Evolutionary conservation across 192 early-diverging fungal species (phyloP).

Genomic region (Radiomyces spectabilis): DNA sequence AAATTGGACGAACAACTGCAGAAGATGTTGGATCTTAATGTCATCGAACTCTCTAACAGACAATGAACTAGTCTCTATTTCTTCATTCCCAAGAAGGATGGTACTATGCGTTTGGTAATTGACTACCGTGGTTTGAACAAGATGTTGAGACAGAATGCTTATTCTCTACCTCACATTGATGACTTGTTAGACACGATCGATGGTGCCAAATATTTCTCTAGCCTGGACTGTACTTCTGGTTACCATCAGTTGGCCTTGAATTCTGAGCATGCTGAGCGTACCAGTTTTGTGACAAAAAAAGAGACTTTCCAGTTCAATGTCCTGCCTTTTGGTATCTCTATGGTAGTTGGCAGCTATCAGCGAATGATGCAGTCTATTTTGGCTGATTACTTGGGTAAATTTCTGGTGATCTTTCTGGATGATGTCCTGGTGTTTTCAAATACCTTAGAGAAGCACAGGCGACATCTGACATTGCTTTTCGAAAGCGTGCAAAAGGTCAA

Average conservation of each 20-base stretch:
- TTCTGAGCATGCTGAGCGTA: neutral
- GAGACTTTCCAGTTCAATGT: neutral
- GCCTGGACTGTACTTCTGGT: conserved; percentile 22
- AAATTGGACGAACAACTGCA: neutral
- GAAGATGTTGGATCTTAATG: neutral
- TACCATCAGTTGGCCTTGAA: neutral
- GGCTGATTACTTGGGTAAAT: too few relatives aligned
- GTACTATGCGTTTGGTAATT: neutral
- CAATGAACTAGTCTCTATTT: neutral
- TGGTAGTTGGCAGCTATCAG: neutral
- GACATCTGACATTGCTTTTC: neutral
- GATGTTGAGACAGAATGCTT: conserved; percentile 33
- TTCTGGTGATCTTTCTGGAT: neutral
- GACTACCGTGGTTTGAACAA: conserved; percentile 28
- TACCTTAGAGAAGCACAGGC: conserved; percentile 1
- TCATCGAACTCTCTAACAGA: neutral
- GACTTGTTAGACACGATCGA: conserved; percentile 26
- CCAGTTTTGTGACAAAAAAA: neutral
- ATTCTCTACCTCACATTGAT: conserved; percentile 43
- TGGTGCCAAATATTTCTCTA: conserved; percentile 26
- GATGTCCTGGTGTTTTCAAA: too few relatives aligned
- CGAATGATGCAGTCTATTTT: neutral
- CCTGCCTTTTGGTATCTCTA: neutral
- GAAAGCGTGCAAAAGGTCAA: neutral
- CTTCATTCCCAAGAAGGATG: neutral